Evolutionary conservation across 352 stramenopile species (phyloP).

Genomic region (Globisporangium irregulare): DNA sequence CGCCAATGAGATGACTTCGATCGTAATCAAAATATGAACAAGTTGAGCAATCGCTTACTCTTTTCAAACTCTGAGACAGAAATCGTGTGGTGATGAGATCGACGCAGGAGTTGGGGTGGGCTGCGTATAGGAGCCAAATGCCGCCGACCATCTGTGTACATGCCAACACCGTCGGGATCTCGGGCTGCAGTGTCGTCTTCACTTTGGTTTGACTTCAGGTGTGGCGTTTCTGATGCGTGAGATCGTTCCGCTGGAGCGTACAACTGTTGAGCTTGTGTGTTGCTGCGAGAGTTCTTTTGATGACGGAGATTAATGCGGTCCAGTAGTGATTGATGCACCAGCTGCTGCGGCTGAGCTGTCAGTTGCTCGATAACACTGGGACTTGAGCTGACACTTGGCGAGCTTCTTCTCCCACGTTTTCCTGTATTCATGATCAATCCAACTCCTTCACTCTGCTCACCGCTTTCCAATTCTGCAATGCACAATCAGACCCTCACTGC

Average conservation of each 20-base stretch:
- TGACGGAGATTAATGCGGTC: constrained; percentile 9
- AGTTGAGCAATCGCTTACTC: constrained; percentile 1
- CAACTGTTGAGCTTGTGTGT: background rate
- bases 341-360: constrained; percentile 3
- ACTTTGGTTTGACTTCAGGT: background rate
- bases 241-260: constrained; percentile 2
- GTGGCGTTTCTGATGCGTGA: background rate
- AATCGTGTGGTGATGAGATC: background rate
- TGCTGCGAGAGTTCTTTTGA: background rate
- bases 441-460: background rate
- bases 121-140: background rate
- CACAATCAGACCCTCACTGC: background rate
- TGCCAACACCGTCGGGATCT: too few relatives aligned
- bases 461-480: background rate
- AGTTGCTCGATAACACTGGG: constrained; percentile 1
- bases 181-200: background rate
- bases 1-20: background rate
- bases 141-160: background rate
- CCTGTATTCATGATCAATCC: constrained; percentile 3
- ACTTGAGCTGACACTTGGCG: background rate
- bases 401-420: constrained; percentile 5
- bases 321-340: background rate
- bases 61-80: constrained; percentile 10
- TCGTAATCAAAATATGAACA: background rate
- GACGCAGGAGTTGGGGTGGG: background rate